These are phyloP conservation scores for Ramaria sp. DNA, from an alignment of 768 basidiomycete species.

Conservation along the genomic window DNA sequence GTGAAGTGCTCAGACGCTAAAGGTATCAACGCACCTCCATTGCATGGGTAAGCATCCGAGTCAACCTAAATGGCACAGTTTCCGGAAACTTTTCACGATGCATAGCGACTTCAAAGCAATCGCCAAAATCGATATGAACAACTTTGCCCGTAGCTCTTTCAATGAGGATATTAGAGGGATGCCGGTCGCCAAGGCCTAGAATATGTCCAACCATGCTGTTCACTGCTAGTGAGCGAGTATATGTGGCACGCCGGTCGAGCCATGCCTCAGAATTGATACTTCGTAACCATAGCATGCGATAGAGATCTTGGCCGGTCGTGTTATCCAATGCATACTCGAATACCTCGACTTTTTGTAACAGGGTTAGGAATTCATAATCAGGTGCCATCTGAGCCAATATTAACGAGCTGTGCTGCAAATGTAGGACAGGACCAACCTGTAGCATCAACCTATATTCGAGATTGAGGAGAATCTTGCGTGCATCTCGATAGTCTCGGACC, in stretches of 20 bases:
- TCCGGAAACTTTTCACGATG: constrained; percentile 98
- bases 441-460: constrained; percentile 99
- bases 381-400: constrained; percentile 79
- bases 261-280: constrained; percentile 93
- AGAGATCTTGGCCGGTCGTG: constrained; percentile 95
- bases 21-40: constrained; percentile 66
- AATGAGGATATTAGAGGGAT: constrained; percentile 90
- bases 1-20: background rate
- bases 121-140: constrained; percentile 95
- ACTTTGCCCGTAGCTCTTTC: constrained; percentile 89
- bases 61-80: constrained; percentile 95
- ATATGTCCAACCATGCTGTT: constrained; percentile 99
- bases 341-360: constrained; percentile 97
- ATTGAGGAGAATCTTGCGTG: constrained; percentile 90
- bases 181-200: constrained; percentile 92
- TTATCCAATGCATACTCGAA: constrained; percentile 98
- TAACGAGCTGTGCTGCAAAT: background rate
- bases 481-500: constrained; percentile 92
- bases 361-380: constrained; percentile 88
- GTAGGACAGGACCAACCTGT: constrained; percentile 33
- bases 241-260: constrained; percentile 92
- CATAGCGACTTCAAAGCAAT: constrained; percentile 98
- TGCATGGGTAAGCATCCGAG: constrained; percentile 95
- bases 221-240: constrained; percentile 90
- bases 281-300: constrained; percentile 94